Evolutionary conservation across 257 asterid genomes (phyloP), one percentile per base, ranked within the genome.

Genomic region (Fraxinus pennsylvanica): DNA sequence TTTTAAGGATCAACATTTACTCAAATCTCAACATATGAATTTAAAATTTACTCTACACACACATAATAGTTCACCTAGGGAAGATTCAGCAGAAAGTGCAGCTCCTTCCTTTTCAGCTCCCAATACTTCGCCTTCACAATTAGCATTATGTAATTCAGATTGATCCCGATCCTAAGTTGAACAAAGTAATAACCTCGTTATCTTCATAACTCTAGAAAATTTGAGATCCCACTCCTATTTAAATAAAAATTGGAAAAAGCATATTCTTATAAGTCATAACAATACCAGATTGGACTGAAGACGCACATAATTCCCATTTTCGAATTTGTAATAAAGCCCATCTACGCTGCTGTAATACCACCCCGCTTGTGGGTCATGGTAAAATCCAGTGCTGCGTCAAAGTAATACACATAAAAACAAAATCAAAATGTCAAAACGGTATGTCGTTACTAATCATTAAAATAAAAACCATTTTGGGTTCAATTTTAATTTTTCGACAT

Each of bases 341-440:
- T 95, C 98, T 72, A 78, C 81, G 82, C 87, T 86, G 89, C 90
- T 93, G 72, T 93, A 95, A 82, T 95, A 95, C 99, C 99, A 93
- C 6, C 92, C 96, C 9, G 88, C 99, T 71, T 84, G 70, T 39
- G 97, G 98, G 68, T 90, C 96, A 74, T 90, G 94, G 86, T 95
- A 95, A 88, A 95, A 92, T 35, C 99, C 98, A 84, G 97, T 77
- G 85, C 99, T 95, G 93, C 81, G 86, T 74, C 83, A 84, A 79
- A 78, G 21, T 57, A 74, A 72, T 35, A 76, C 22, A 72, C 33
- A 12, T 13, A 25, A 39, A 73, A 68, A 22, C 29, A 29, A 39
- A 13, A 22, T 52, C 30, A 57, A 74, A 68, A 81, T 74, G 70
- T n/a, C 66, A 57, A 57, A 57, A 6, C 66, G 27, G 25, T 54